Base-by-base conservation (phyloP, 495 filamentous ascomycete genomes). In the Aspergillus funiculosus region DNA sequence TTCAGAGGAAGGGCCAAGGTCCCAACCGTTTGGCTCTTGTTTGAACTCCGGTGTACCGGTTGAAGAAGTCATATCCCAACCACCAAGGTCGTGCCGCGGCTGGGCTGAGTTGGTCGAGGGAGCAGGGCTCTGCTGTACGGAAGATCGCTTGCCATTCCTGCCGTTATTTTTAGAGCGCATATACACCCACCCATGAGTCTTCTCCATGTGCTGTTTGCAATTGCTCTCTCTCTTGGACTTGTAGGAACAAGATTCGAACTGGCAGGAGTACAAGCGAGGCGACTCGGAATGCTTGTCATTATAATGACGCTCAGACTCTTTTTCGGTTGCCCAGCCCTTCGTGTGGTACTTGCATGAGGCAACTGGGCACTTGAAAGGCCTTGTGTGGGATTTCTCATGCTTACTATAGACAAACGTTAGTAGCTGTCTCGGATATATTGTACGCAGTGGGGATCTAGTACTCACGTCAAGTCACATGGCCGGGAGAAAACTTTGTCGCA, bases 151-250 rank as follows among this genome's bases (percentile, higher is more conserved):
- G 21, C 7, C 21, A 26, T 29, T 48, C 17, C 50, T 34, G 30
- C 81, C 82, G 53, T 94, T 95, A 67, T 84, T 88, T 77, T 95
- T 95, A 38, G 87, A 88, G 27, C 92, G 85, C 51, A 86, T 79
- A 51, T 98, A 98, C 3, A 74, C 72, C 82, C 88, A 97, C 31
- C 82, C 81, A 57, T 98, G 92, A 0, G 89, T 82, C 63, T 97
- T 98, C 71, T 98, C 92, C 92, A 98, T 98, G 66, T 98, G 92
- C 65, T 98, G 92, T 65, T 97, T 97, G 79, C 89, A 94, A 67
- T 98, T 98, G 63, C 86, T 92, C 69, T 95, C 86, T 20, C 92
- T 83, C 73, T 95, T 96, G 31, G 89, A 95, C 56, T 87, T 81
- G 68, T 97, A 98, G 0, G 85, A 78, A 76, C 92, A 98, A 14